A percentile compares a stretch with the other conserved stretches of the same genome.
Conservation (phyloP, 1,284 basidiomycete species). For the Macrocystidia cucumis region DNA sequence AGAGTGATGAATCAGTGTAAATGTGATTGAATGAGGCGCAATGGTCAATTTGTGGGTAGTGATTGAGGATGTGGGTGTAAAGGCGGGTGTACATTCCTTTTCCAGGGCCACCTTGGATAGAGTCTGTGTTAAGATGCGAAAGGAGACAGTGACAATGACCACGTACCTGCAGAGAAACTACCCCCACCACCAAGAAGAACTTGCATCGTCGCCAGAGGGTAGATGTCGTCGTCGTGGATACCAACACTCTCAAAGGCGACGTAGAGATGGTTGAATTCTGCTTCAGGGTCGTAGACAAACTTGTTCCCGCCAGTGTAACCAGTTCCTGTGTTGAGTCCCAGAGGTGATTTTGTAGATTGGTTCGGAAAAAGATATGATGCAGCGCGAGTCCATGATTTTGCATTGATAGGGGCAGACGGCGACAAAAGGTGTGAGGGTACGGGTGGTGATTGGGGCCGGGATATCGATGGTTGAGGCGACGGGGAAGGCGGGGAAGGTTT, state of each 20-base stretch:
- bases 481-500: slow-evolving; percentile 28
- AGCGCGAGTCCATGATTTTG: slow-evolving; percentile 67
- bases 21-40: slow-evolving; percentile 99
- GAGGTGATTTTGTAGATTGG: slow-evolving; percentile 18
- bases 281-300: slow-evolving; percentile 61
- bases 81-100: slow-evolving; percentile 99
- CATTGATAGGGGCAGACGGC: slow-evolving; percentile 43
- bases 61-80: slow-evolving; percentile 96
- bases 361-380: slow-evolving; percentile 64
- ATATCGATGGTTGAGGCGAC: slow-evolving; percentile 19
- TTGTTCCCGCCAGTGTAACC: slow-evolving; percentile 83
- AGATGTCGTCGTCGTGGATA: slow-evolving; percentile 92
- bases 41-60: slow-evolving; percentile 91
- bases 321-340: slow-evolving; percentile 32
- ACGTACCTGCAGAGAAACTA: slow-evolving; percentile 84
- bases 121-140: slow-evolving; percentile 11
- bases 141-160: slow-evolving; percentile 2
- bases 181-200: slow-evolving; percentile 94
- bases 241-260: slow-evolving; percentile 90
- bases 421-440: slow-evolving; percentile 46
- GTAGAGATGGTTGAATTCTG: slow-evolving; percentile 92
- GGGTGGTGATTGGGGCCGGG: slow-evolving; percentile 16
- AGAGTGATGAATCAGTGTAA: slow-evolving; percentile 91
- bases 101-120: slow-evolving; percentile 77
- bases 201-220: slow-evolving; percentile 91